Evolutionary conservation across 768 basidiomycete genomes (phyloP), one percentile per base, ranked within the genome.

Genomic region (Tricholoma sp.): DNA sequence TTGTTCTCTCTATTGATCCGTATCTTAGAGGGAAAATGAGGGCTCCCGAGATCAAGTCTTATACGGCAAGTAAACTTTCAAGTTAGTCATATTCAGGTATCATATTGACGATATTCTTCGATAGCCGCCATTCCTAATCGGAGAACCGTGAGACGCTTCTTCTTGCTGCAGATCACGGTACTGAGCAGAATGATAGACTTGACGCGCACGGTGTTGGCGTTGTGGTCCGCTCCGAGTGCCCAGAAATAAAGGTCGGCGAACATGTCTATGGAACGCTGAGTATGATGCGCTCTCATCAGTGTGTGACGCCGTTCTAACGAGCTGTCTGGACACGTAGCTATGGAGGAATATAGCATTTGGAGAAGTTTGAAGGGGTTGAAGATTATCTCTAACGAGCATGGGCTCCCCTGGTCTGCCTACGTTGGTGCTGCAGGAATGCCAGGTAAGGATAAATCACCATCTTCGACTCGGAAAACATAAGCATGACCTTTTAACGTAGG

Each of bases 341-440:
- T 65, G 65, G 65, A 72, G 44, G 68, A 81, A 60, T 83, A 80
- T 57, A 63, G 55, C 48, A 57, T 81, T 33, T 52, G 41, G 11
- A 60, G 62, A 13, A 58, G 66, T 39, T 53, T 70, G 10, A 42
- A 53, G 1, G 55, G 57, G 9, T 60, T 68, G 51, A 39, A 48
- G 3, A 57, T 76, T 6, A 55, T 81, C 39, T 56, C 76, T 36
- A 80, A 81, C 59, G 66, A 74, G 53, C 61, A 74, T 32, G 70
- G 73, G 5, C 64, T 84, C 4, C 80, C 81, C 0, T 82, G 78
- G 79, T 72, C 74, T 0, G 68, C 68, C 0, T 81, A 76, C 59
- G 63, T 81, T 29, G 82, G 84, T 13, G 75, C 77, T 1, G 70
- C 74, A 2, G 83, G 84, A 11, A 83, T 83, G 79, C 75, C 81